phyloP scores from a whole-genome alignment of 805 yeast species.

The Limtongia smithiae region DNA sequence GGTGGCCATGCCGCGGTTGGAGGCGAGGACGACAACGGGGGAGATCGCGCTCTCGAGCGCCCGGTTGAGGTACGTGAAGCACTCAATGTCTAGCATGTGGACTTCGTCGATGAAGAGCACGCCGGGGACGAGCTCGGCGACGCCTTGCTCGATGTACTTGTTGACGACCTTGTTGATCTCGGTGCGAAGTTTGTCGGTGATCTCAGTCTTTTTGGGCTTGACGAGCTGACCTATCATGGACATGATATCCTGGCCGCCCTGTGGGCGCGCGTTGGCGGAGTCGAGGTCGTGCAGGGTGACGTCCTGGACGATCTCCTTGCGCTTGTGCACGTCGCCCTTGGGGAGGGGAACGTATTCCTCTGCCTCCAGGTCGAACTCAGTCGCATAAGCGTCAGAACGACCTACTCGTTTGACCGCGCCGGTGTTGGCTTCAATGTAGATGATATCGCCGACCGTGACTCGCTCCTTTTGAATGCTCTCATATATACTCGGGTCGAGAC shows the following conservation, averaged over 20 bases:
- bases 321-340: constrained; percentile 97
- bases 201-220: constrained; percentile 94
- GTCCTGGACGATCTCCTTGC: constrained; percentile 96
- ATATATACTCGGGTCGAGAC: constrained; percentile 97
- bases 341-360: constrained; percentile 98
- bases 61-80: constrained; percentile 89
- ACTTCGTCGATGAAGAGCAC: constrained; percentile 97
- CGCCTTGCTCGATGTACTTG: constrained; percentile 95
- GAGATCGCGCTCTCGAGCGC: constrained; percentile 90
- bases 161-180: constrained; percentile 96
- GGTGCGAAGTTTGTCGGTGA: constrained; percentile 87
- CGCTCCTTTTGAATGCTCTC: constrained; percentile 94
- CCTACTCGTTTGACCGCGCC: constrained; percentile 98
- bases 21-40: constrained; percentile 92
- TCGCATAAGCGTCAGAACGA: constrained; percentile 96
- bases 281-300: constrained; percentile 95
- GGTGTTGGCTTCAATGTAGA: constrained; percentile 94
- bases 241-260: constrained; percentile 94
- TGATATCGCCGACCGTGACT: constrained; percentile 92
- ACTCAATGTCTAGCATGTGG: constrained; percentile 96
- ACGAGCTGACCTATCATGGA: constrained; percentile 96
- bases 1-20: constrained; percentile 89
- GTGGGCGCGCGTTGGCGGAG: constrained; percentile 92
- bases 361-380: constrained; percentile 97
- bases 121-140: constrained; percentile 97